Percentiles rank a stretch among this genome's conserved stretches.
phyloP scores from a whole-genome alignment of 192 early-diverging fungal genomes.

The Gonapodya sp. region DNA sequence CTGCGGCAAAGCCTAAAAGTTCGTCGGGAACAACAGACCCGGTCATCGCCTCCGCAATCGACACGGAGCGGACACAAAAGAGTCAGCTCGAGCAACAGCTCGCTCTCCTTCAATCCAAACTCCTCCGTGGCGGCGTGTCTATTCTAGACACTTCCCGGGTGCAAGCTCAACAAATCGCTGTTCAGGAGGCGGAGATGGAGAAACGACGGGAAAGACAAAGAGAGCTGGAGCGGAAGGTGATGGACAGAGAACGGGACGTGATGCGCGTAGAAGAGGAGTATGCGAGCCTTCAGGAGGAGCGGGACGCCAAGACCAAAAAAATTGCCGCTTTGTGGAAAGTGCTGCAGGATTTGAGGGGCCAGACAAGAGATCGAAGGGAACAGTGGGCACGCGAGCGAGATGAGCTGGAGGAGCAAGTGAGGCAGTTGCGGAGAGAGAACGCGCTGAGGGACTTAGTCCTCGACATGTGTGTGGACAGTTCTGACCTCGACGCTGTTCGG shows the following conservation, averaged over 20 bases:
- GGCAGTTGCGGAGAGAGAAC: conserved; percentile 13
- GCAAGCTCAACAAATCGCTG: conserved; percentile 34
- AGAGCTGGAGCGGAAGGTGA: conserved; percentile 38
- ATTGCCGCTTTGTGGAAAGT: conserved; percentile 46
- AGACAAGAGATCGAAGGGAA: conserved; percentile 48
- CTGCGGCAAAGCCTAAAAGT: neutral
- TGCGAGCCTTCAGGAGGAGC: conserved; percentile 48
- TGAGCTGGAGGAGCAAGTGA: conserved; percentile 46
- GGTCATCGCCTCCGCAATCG: conserved; percentile 37
- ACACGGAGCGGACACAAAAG: conserved; percentile 35
- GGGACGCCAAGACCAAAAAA: conserved; percentile 46
- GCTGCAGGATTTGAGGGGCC: conserved; percentile 31
- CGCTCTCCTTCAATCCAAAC: conserved; percentile 44
- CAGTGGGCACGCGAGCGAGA: conserved; percentile 53
- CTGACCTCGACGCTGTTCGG: neutral
- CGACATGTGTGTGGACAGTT: neutral
- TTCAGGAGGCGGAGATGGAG: conserved; percentile 37
- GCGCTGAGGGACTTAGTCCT: neutral
- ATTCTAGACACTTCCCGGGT: conserved; percentile 36
- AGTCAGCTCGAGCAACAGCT: conserved; percentile 38
- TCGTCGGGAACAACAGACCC: conserved; percentile 23
- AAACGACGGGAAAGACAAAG: conserved; percentile 36
- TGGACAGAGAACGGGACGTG: conserved; percentile 42
- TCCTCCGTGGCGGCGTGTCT: conserved; percentile 50
- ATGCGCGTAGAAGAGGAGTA: conserved; percentile 57